Evolutionary conservation across 2,329 filamentous ascomycete genomes (phyloP), one percentile per base, ranked within the genome.

Genomic region (Aspergillus brasiliensis): DNA sequence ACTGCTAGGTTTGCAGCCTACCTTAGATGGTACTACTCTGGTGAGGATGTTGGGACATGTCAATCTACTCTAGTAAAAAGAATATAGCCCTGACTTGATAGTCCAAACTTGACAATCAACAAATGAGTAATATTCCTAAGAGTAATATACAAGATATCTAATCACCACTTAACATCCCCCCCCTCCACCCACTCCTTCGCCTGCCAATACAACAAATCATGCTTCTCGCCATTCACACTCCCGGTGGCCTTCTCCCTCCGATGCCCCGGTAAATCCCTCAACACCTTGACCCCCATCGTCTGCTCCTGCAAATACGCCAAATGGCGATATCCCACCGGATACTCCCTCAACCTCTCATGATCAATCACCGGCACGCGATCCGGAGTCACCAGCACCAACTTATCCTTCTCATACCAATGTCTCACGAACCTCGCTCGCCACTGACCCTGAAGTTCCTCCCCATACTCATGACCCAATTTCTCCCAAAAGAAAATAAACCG

Each of bases 401-500:
- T 83, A 67, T 83, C 81, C 73, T 83, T 83, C 68, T 83, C 82
- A 61, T 83, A 83, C 75, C 78, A 83, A 63, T 81, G 80, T 4
- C 78, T 67, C 25, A 82, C 80, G 53, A 78, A 80, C 2, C 72
- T 68, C 1, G 80, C 80, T 5, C 75, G 72, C 80, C 81, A 83
- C n/a, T 72, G 64, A 1, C 67, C 73, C 23, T n/a, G n/a, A n/a
- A n/a, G n/a, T 76, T 21, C 42, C 11, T 21, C 25, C 11, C 2
- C 27, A 28, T 46, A 13, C n/a, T 19, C 47, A 3, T 8, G 23
- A 4, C 15, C 68, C 2, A 69, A 57, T 63, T 78, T 79, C 53
- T 78, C 75, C 56, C 79, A 82, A 58, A 81, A 81, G 68, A 81
- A 80, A 48, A 70, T 76, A 63, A 82, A 81, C 0, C 78, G 75